Base-by-base conservation (phyloP, 1,284 basidiomycete genomes). In the Cryptococcus floricola region DNA sequence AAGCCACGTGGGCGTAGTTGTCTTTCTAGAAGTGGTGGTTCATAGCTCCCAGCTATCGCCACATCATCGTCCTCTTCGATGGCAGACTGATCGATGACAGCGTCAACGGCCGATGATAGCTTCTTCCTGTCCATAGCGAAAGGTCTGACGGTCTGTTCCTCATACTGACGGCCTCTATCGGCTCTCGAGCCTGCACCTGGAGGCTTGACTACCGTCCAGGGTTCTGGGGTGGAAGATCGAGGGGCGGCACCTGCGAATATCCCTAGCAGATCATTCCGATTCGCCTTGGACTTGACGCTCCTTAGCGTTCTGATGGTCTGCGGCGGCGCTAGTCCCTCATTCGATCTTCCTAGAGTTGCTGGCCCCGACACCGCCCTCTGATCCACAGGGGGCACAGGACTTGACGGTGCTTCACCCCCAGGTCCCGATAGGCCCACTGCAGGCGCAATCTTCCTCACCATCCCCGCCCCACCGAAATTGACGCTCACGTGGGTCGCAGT, bases 401-500 rank as follows among this genome's bases (percentile, higher is more conserved):
- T 39, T 18, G 56, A 56, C n/a, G 60, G 25, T 10, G 27, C 54
- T 16, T 59, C 53, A n/a, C 88, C 86, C 41, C 88, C 76, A 48
- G 76, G 59, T 59, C 44, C 71, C 64, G 44, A 68, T 54, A 48
- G 70, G 47, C 64, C 56, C 31, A 69, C 54, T 3, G 87, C 86
- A n/a, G 75, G 71, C 2, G 86, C 83, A 0, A 88, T 84, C 55
- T 87, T 81, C 16, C 89, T 85, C 8, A 85, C 82, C 13, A 73
- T 73, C 16, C 87, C 88, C 2, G 83, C 77, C 2, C 87, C 87
- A 5, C 86, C 89, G 76, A 95, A 95, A 78, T 95, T 92, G 53
- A 97, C 91, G 58, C 91, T 93, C 64, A 96, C 91, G 0, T 89
- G 91, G 37, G 88, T 92, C 1, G 88, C 82, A 18, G 88, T 89